Percentiles rank a stretch among this genome's conserved stretches.
These are phyloP conservation scores for Entomortierella parvispora DNA, from an alignment of 192 early-diverging fungal species.

Conservation along the genomic window DNA sequence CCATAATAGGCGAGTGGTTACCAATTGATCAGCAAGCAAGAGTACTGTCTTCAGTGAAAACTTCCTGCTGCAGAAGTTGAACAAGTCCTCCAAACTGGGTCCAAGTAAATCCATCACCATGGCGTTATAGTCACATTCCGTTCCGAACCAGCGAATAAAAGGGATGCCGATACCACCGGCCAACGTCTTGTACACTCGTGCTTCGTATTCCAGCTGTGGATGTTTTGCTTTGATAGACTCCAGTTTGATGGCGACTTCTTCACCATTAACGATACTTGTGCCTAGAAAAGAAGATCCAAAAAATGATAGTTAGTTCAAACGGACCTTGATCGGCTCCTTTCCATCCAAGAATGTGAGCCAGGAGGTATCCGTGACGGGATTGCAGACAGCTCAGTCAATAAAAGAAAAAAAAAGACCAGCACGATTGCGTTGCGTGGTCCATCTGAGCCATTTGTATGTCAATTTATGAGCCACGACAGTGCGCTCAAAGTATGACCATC, in stretches of 20 bases:
- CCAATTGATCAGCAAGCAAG: constrained; percentile 88
- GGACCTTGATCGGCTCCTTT: background rate
- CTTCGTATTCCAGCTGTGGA: constrained; percentile 97
- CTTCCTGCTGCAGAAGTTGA: constrained; percentile 90
- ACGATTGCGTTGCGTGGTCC: background rate
- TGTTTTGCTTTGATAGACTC: constrained; percentile 95
- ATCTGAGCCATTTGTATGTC: no score
- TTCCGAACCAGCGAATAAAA: constrained; percentile 87
- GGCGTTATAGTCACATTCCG: constrained; percentile 84
- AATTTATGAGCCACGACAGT: no score
- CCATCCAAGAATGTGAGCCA: constrained; percentile 19
- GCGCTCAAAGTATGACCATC: no score
- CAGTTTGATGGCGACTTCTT: constrained; percentile 98
- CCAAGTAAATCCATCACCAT: constrained; percentile 92
- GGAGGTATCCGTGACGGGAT: constrained; percentile 9
- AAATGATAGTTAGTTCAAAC: background rate
- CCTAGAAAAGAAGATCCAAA: constrained; percentile 21
- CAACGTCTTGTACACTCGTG: constrained; percentile 93
- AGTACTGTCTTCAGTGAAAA: constrained; percentile 90
- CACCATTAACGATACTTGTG: constrained; percentile 70
- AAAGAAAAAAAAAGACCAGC: constrained; percentile 8
- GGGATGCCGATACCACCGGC: constrained; percentile 93
- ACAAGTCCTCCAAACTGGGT: constrained; percentile 92
- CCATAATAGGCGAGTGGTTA: no score
- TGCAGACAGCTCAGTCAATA: background rate